Evolutionary conservation across 2,329 filamentous ascomycete genomes (phyloP), one percentile per base, ranked within the genome.

Genomic region (Xylaria sp.): DNA sequence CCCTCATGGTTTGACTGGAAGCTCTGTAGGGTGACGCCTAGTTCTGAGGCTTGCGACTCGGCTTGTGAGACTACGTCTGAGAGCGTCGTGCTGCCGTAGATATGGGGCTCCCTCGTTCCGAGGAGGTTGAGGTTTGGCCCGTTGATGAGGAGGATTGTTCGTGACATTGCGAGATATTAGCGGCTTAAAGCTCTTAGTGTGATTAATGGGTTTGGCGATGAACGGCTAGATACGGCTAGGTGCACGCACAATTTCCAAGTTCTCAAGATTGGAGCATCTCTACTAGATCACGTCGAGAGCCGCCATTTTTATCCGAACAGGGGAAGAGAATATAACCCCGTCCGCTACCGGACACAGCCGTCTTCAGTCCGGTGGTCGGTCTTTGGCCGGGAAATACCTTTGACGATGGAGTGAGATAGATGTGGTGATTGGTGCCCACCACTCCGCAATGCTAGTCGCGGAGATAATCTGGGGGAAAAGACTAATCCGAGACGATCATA

Each of bases 91-190:
- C 82, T 84, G 76, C 92, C 92, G 81, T 94, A 94, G 74, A 93
- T 85, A 32, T 88, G 82, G 17, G 92, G 92, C 78, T 95, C 92
- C 24, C 92, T 86, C 12, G 88, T 90, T 42, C 92, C 92, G 34
- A 94, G 86, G 58, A 94, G 89, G 81, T 94, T 94, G 74, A 94
- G 89, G 79, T 94, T 94, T 36, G 92, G 91, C n/a, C 92, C 92
- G 79, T 93, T 93, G 82, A 94, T 89, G 72, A 93, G 84, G 73
- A 93, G 89, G 76, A 93, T 89, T 62, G 75, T 78, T 65, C 79
- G 80, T 19, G 68, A 50, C 70, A 71, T 71, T 14, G 61, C 51
- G 54, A 54, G 9, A 32, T n/a, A n/a, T n/a, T 12, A 32, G 8
- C 9, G 21, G 11, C 48, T 51, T 21, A 4, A 6, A 19, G 17